Evolutionary conservation across 345 rosid genomes (phyloP), one percentile per base, ranked within the genome.

Genomic region (Aurinia saxatilis): DNA sequence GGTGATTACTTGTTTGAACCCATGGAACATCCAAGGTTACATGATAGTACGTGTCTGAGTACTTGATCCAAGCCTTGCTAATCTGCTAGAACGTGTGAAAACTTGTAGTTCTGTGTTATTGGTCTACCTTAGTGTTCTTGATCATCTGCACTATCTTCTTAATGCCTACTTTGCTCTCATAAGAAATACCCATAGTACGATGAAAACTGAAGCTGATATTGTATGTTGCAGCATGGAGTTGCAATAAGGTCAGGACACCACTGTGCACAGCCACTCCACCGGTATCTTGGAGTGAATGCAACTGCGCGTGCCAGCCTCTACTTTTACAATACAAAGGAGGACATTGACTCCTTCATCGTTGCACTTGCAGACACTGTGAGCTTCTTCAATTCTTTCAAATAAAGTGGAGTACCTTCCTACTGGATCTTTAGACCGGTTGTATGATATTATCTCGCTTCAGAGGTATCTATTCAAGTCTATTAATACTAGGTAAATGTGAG

Each of bases 171-270:
- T 50, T 40, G 11, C n/a, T 6, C 10, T 19, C 50, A 14, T 49
- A 6, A 41, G 7, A 52, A 52, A 42, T 29, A 18, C 54, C 35
- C 2, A 10, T 18, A 10, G 19, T 36, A 36, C 2, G 50, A 45
- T 52, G 14, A 61, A 61, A 31, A 63, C 59, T 64, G 33, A 50
- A 2, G 33, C 8, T 37, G 34, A 21, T 8, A 29, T 56, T 71
- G 63, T 34, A 59, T 63, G 51, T 70, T 55, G 50, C 98, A 92
- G 98, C 95, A 92, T 60, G 98, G 98, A 18, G 95, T 90, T 66
- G 98, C 98, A 4, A 81, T 90, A 71, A 82, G 98, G 80, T 85
- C 97, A 10, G 98, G 98, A 63, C 98, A 89, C 74, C 98, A 92
- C 68, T 92, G 98, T 12, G 89, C 98, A 1, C 98, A 89, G 71